Percentiles rank a stretch among this genome's conserved stretches.
Conservation (phyloP, 495 filamentous ascomycete species). For the Baudoinia panamericana region DNA sequence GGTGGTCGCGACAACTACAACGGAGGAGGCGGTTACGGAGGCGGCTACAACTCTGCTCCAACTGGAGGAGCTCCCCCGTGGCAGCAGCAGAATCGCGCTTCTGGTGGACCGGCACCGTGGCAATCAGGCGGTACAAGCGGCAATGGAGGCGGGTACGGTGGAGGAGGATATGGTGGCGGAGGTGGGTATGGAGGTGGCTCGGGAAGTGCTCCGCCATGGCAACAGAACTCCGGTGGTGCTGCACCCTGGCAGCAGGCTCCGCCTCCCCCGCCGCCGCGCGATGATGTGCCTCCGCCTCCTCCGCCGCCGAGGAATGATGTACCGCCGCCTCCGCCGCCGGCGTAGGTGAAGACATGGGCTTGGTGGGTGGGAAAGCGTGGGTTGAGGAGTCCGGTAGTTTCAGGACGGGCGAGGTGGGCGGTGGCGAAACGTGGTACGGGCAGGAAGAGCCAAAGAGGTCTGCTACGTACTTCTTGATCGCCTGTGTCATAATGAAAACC, state of each 20-base stretch:
- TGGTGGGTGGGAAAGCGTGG: too few species aligned
- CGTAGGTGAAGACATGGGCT: too few species aligned
- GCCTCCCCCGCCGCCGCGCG: background rate
- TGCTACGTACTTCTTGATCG: too few species aligned
- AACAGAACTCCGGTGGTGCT: background rate
- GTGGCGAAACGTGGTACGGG: too few species aligned
- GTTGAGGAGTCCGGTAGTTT: too few species aligned
- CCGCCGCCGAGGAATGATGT: conserved; percentile 9
- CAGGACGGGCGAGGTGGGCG: too few species aligned
- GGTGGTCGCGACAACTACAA: conserved; percentile 5
- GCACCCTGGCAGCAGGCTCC: background rate
- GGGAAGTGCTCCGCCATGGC: conserved; percentile 2
- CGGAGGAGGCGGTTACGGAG: conserved; percentile 14
- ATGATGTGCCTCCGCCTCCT: conserved; percentile 6
- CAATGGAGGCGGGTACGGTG: background rate
- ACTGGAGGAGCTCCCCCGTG: conserved; percentile 6
- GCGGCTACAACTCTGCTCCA: conserved; percentile 13
- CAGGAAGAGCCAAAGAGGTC: too few species aligned
- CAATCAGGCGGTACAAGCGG: too few species aligned
- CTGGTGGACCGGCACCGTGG: background rate
- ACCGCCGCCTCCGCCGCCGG: conserved; percentile 8
- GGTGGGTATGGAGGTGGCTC: background rate
- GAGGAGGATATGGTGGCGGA: background rate
- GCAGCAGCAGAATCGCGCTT: conserved; percentile 10
- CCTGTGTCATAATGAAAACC: too few species aligned